Evolutionary conservation across 257 asterid genomes (phyloP).

Genomic region (Rehmannia glutinosa): DNA sequence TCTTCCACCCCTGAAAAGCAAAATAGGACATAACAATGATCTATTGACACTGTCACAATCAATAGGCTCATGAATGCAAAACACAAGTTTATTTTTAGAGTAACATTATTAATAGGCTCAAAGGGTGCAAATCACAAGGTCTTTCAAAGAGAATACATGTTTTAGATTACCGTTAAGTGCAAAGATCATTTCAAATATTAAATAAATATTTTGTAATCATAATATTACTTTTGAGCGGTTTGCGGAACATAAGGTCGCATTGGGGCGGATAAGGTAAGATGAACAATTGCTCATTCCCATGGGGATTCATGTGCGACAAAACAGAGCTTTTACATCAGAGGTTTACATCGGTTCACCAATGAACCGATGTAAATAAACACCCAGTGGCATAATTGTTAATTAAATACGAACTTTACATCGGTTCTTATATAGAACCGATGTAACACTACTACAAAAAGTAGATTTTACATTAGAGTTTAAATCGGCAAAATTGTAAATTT

Average conservation of each 20-base stretch:
- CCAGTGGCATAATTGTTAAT: too few relatives aligned
- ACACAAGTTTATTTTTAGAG: neutral
- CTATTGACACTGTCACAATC: neutral
- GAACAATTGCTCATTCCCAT: neutral
- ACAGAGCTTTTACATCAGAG: too few relatives aligned
- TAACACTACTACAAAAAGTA: too few relatives aligned
- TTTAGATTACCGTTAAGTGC: neutral
- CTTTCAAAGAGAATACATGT: neutral
- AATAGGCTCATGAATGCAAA: conserved; percentile 1
- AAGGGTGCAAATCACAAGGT: neutral
- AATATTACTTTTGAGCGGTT: neutral
- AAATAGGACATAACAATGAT: conserved; percentile 12
- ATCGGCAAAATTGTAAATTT: too few relatives aligned
- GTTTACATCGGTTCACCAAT: too few relatives aligned
- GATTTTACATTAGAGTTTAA: too few relatives aligned
- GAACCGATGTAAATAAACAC: too few relatives aligned
- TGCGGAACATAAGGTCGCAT: neutral
- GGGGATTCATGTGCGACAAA: neutral
- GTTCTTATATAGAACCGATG: too few relatives aligned
- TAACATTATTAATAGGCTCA: neutral
- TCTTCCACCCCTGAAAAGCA: conserved; percentile 71
- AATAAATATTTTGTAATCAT: neutral
- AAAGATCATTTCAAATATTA: neutral
- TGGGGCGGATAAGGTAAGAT: neutral
- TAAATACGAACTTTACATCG: too few relatives aligned